Evolutionary conservation across 2,329 filamentous ascomycete genomes (phyloP).

Genomic region (Capronia epimyces): DNA sequence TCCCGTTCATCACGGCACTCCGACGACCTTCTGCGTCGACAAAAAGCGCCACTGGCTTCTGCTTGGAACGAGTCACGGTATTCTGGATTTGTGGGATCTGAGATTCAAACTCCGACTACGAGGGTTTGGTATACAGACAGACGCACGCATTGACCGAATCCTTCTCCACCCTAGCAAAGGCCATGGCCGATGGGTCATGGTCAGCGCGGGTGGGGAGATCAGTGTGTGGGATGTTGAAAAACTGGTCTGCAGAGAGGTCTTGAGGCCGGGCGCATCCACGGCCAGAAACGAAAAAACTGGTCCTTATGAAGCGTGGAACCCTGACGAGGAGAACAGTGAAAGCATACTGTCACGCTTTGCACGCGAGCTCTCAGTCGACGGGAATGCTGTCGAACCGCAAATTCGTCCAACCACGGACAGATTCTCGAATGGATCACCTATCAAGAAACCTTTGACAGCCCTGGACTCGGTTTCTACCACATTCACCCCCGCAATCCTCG

Average conservation of each 20-base stretch:
- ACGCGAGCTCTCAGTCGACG: constrained; percentile 37
- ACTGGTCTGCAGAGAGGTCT: constrained; percentile 79
- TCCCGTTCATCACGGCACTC: constrained; percentile 83
- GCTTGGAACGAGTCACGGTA: constrained; percentile 84
- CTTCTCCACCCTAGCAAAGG: constrained; percentile 72
- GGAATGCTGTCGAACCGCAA: constrained; percentile 1
- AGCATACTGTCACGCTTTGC: constrained; percentile 83
- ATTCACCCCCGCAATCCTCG: constrained; percentile 13
- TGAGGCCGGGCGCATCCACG: constrained; percentile 49
- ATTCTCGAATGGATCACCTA: constrained; percentile 8
- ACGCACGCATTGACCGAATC: constrained; percentile 61
- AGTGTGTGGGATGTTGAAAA: constrained; percentile 96
- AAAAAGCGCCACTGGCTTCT: constrained; percentile 83
- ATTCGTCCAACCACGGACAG: background rate
- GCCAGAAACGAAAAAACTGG: constrained; percentile 36
- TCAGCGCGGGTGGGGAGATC: constrained; percentile 85
- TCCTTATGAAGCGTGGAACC: constrained; percentile 75
- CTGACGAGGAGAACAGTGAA: constrained; percentile 84
- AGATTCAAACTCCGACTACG: constrained; percentile 86
- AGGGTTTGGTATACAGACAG: constrained; percentile 77
- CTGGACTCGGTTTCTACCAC: background rate
- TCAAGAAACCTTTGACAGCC: background rate
- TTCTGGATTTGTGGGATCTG: constrained; percentile 91
- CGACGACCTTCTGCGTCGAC: constrained; percentile 87
- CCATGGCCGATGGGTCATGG: constrained; percentile 77